These are phyloP conservation scores for Dioscorea cayenensis DNA, from an alignment of 116 monocot genomes.

Conservation along the genomic window DNA sequence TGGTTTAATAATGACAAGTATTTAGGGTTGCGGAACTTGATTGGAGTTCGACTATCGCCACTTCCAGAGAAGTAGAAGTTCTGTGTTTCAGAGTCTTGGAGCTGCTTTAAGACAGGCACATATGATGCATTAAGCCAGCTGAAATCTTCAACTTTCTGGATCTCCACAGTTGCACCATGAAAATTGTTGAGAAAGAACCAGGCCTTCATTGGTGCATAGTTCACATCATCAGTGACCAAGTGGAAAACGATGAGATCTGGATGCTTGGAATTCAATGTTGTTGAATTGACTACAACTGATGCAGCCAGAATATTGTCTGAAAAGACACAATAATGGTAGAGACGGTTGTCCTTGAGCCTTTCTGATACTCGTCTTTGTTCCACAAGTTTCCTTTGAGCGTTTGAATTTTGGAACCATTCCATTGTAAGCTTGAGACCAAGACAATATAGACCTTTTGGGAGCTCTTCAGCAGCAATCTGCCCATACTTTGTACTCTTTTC, in stretches of 20 bases:
- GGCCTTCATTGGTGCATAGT: constrained; percentile 57
- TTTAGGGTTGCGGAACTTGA: constrained; percentile 72
- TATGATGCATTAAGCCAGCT: constrained; percentile 69
- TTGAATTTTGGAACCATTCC: constrained; percentile 50
- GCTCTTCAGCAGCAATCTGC: constrained; percentile 76
- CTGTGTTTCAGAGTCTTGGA: constrained; percentile 51
- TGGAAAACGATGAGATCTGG: constrained; percentile 62
- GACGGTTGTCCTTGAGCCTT: constrained; percentile 43
- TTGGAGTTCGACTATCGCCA: constrained; percentile 25
- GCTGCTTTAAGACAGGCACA: constrained; percentile 65
- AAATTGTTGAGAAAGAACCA: constrained; percentile 65
- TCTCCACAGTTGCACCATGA: constrained; percentile 41
- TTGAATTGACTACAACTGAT: constrained; percentile 71
- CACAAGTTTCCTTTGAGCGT: constrained; percentile 14
- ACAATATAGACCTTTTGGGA: constrained; percentile 66
- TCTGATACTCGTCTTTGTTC: constrained; percentile 12
- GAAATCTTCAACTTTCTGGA: constrained; percentile 70
- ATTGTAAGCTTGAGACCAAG: constrained; percentile 46
- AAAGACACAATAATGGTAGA: constrained; percentile 66
- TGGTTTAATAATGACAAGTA: constrained; percentile 75
- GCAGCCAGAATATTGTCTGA: constrained; percentile 69
- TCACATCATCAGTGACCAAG: constrained; percentile 67
- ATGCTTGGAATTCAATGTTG: constrained; percentile 37
- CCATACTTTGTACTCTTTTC: constrained; percentile 54
- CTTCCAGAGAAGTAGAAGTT: constrained; percentile 64